Percentiles rank a stretch among this genome's conserved stretches.
These are phyloP conservation scores for Clavariopsis aquatica DNA, from an alignment of 495 filamentous ascomycete genomes.

Conservation along the genomic window DNA sequence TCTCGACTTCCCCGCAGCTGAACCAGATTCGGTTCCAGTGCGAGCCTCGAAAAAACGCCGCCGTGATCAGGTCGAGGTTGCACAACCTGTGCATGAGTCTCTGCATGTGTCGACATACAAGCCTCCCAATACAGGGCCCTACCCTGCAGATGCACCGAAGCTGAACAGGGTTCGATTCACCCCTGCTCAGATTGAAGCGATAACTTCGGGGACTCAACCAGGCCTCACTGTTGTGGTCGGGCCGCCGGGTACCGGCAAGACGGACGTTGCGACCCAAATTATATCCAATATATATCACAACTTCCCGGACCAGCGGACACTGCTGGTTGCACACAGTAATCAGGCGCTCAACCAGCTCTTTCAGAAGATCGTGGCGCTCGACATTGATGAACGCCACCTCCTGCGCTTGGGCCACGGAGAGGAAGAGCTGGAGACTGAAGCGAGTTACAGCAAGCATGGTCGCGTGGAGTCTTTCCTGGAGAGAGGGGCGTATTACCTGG, in stretches of 20 bases:
- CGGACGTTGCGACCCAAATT: conserved; percentile 96
- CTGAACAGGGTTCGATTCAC: conserved; percentile 86
- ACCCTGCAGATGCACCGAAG: conserved; percentile 83
- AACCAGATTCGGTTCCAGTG: conserved; percentile 44
- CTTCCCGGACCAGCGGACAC: conserved; percentile 86
- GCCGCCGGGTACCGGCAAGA: conserved; percentile 96
- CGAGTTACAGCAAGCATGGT: conserved; percentile 90
- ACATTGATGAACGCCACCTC: conserved; percentile 95
- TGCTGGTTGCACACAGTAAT: conserved; percentile 96
- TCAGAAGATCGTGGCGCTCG: conserved; percentile 89
- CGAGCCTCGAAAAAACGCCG: conserved; percentile 75
- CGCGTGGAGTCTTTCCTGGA: conserved; percentile 95
- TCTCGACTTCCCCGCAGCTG: conserved; percentile 57
- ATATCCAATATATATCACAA: conserved; percentile 99
- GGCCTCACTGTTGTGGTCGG: conserved; percentile 94
- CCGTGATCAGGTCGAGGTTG: conserved; percentile 66
- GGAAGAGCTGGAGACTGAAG: conserved; percentile 84
- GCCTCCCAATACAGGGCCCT: conserved; percentile 86
- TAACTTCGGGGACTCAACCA: conserved; percentile 90
- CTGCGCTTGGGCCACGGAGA: conserved; percentile 92
- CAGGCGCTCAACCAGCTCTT: conserved; percentile 99
- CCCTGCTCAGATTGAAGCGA: conserved; percentile 85
- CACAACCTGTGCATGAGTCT: conserved; percentile 60
- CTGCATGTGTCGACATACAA: conserved; percentile 89
- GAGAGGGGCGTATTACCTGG: conserved; percentile 73